Base-by-base conservation (phyloP, 2,329 filamentous ascomycete genomes). In the Alternaria consortialis region DNA sequence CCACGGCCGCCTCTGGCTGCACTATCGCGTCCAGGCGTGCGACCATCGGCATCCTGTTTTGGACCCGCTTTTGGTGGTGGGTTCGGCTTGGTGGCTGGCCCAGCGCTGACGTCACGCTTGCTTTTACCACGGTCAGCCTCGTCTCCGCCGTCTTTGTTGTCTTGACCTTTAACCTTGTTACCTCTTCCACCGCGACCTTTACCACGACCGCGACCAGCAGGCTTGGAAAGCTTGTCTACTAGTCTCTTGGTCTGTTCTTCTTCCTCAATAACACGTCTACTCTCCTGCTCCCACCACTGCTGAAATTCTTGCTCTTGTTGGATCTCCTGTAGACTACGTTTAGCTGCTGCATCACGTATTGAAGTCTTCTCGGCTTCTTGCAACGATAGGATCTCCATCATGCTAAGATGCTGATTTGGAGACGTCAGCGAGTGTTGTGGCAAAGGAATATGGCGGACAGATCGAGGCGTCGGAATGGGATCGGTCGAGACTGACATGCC, bases 281-380 rank as follows among this genome's bases (percentile, higher is more conserved):
- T 93, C 78, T 97, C 94, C 64, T 91, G 89, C 67, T 96, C 92
- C 93, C 93, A 97, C 93, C 94, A 97, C 76, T 96, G 90, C 75
- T 97, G 92, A 76, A 99, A 99, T 53, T 93, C 93, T 75, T 99
- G 95, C 79, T 99, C 95, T 67, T 95, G 89, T 77, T 99, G 95
- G 60, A 99, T 99, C 65, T 98, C 95, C 73, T 96, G 90, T 31
- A 99, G 81, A 65, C 92, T 95, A 57, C 94, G 87, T 80, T 97
- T 97, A 2, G 93, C 92, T 11, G 89, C 89, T 1, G 93, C 92
- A 75, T 97, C 94, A 54, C 88, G 90, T 62, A 96, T 89, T 17
- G 88, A 86, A 58, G 93, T 88, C 74, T 96, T 95, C 75, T 97
- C 94, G 8, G 88, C 88, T 76, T 90, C 88, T 79, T 99, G 93